These are phyloP conservation scores for Curvularia hawaiiensis DNA, from an alignment of 2,329 filamentous ascomycete genomes.

Conservation along the genomic window DNA sequence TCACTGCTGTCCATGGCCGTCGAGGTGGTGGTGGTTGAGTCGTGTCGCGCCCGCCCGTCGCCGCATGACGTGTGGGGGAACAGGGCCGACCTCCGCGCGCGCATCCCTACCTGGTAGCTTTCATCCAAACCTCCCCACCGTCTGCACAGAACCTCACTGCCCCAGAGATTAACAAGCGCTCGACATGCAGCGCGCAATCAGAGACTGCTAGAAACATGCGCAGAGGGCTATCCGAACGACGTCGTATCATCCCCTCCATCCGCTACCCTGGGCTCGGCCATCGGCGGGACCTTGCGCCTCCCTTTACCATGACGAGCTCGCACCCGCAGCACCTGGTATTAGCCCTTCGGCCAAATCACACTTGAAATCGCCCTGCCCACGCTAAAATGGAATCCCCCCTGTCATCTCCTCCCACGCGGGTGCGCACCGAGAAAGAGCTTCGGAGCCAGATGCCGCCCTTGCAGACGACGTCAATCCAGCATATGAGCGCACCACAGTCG, in stretches of 20 bases:
- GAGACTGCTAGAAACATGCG: constrained; percentile 27
- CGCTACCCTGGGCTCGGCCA: constrained; percentile 22
- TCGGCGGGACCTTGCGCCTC: constrained; percentile 26
- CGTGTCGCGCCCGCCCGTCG: constrained; percentile 15
- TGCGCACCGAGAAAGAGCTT: constrained; percentile 36
- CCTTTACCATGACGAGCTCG: constrained; percentile 28
- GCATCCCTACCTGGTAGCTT: background rate
- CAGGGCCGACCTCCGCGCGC: constrained; percentile 7
- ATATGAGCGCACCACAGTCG: constrained; percentile 21
- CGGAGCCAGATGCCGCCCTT: constrained; percentile 34
- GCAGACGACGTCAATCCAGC: constrained; percentile 30
- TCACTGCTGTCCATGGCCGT: constrained; percentile 31
- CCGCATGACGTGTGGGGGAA: constrained; percentile 32
- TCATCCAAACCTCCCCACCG: constrained; percentile 1
- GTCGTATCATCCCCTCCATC: constrained; percentile 6
- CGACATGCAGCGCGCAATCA: constrained; percentile 8
- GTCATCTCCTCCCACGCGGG: constrained; percentile 22
- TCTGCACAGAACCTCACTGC: background rate
- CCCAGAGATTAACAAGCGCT: background rate
- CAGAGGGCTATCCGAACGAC: constrained; percentile 14
- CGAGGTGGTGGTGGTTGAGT: constrained; percentile 16
- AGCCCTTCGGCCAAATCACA: constrained; percentile 10
- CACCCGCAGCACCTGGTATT: constrained; percentile 9
- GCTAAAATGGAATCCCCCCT: constrained; percentile 29
- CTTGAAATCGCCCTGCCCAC: background rate